Evolutionary conservation across 495 filamentous ascomycete genomes (phyloP), one percentile per base, ranked within the genome.

Genomic region (Chaetomium cochliodes): DNA sequence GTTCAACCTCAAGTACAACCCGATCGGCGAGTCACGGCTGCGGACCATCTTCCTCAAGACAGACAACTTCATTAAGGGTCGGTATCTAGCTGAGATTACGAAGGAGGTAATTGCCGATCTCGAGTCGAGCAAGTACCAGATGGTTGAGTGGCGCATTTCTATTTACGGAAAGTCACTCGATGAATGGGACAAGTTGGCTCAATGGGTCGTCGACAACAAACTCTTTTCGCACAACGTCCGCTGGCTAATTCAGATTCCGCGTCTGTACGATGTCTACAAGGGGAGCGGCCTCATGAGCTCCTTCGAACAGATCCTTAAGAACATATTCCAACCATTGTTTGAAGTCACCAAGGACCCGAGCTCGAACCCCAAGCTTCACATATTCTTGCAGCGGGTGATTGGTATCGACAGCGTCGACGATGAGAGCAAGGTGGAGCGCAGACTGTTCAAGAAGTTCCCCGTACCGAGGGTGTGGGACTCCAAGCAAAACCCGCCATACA

Each of bases 201-300:
- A 91, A 12, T 98, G 94, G 94, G 94, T 98, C n/a, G 85, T 98
- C 20, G 94, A 98, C 81, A 96, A 98, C 77, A 98, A 97, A 77
- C 82, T 98, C 37, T 93, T 97, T 75, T 96, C 92, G 0, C 94
- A 92, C 68, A 98, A 98, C 75, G 91, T 98, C 42, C 92, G 96
- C 58, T 98, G 94, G 94, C 84, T 98, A 50, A 89, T 98, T 65
- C 94, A 98, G 75, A 87, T 98, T 18, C 94, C 94, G 49, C 90
- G 94, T 50, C 84, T 98, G 7, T 98, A 93, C 72, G 93, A 96
- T 74, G 90, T 98, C 44, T 98, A 96, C 80, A 97, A 96, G 75
- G 86, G 87, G 3, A 93, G 85, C 61, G 87, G 85, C 22, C 82
- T 93, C 75, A 93, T 98, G 87, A 82, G 87, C 28, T 90, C 87